Evolutionary conservation across 2,329 filamentous ascomycete species (phyloP).

Genomic region (Aspergillus cejpii): DNA sequence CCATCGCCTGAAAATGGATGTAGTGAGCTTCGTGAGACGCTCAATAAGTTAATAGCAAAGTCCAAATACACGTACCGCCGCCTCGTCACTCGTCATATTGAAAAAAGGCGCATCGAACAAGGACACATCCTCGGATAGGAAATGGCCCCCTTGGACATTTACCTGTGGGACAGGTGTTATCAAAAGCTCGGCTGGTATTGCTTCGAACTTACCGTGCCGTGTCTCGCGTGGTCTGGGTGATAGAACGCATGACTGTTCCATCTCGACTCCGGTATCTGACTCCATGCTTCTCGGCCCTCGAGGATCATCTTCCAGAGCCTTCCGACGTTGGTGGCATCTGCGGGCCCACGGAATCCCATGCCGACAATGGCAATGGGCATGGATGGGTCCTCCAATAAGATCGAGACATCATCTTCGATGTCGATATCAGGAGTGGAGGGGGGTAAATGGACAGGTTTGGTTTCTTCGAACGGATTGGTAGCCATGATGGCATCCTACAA

Average conservation of each 20-base stretch:
- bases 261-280: conserved; percentile 13
- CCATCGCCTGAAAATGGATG: conserved; percentile 21
- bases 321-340: conserved; percentile 15
- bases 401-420: conserved; percentile 3
- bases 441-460: neutral
- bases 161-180: conserved; percentile 12
- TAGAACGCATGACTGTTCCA: conserved; percentile 23
- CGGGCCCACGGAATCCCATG: conserved; percentile 23
- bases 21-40: neutral
- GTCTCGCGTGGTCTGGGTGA: conserved; percentile 21
- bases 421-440: neutral
- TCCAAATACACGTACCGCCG: conserved; percentile 15
- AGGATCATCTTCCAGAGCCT: conserved; percentile 22
- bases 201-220: conserved; percentile 20
- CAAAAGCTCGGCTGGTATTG: neutral
- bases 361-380: conserved; percentile 24
- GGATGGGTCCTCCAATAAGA: conserved; percentile 2
- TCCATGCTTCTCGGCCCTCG: conserved; percentile 17
- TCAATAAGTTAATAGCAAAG: neutral
- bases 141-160: conserved; percentile 24
- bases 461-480: neutral
- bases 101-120: conserved; percentile 34
- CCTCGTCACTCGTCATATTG: conserved; percentile 28
- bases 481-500: neutral
- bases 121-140: conserved; percentile 22